Evolutionary conservation across 768 basidiomycete genomes (phyloP).

Genomic region (Mycena latifolia): DNA sequence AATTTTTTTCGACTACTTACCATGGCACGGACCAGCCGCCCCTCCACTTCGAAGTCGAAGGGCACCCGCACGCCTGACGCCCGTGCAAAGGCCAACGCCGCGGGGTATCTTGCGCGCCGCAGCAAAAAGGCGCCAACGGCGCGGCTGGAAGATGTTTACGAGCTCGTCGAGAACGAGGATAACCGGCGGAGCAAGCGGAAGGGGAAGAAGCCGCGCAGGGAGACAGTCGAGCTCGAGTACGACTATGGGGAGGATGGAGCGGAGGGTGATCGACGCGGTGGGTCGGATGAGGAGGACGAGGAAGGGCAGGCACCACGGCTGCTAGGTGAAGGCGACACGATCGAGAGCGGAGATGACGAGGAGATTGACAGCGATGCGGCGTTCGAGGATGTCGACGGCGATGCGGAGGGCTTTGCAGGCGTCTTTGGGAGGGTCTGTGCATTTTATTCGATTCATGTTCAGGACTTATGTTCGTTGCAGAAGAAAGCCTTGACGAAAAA

Average conservation of each 20-base stretch:
- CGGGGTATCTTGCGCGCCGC: conserved; percentile 32
- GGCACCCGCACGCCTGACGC: conserved; percentile 9
- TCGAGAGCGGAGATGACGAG: conserved; percentile 83
- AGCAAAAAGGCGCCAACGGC: conserved; percentile 17
- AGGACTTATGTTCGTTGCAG: conserved; percentile 3
- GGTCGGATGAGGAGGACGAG: conserved; percentile 18
- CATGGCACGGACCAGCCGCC: conserved; percentile 22
- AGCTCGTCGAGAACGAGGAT: conserved; percentile 29
- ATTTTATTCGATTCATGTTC: conserved; percentile 18
- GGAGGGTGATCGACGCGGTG: conserved; percentile 5
- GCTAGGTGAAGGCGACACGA: conserved; percentile 65
- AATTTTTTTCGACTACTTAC: not conserved
- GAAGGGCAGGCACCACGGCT: conserved; percentile 50
- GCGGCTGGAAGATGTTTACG: conserved; percentile 33
- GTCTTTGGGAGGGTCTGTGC: conserved; percentile 63
- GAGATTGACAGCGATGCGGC: conserved; percentile 89
- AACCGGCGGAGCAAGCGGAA: conserved; percentile 26
- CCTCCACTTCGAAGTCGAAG: conserved; percentile 20
- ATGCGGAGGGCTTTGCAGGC: conserved; percentile 82
- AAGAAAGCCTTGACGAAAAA: conserved; percentile 41
- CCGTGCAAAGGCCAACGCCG: conserved; percentile 32
- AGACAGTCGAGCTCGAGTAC: conserved; percentile 30
- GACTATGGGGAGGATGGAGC: conserved; percentile 35
- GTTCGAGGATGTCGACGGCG: conserved; percentile 75
- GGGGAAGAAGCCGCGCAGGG: conserved; percentile 30